Percentiles rank a stretch among this genome's conserved stretches.
Conservation (phyloP, 305 asterid genomes). For the Ajuga reptans region DNA sequence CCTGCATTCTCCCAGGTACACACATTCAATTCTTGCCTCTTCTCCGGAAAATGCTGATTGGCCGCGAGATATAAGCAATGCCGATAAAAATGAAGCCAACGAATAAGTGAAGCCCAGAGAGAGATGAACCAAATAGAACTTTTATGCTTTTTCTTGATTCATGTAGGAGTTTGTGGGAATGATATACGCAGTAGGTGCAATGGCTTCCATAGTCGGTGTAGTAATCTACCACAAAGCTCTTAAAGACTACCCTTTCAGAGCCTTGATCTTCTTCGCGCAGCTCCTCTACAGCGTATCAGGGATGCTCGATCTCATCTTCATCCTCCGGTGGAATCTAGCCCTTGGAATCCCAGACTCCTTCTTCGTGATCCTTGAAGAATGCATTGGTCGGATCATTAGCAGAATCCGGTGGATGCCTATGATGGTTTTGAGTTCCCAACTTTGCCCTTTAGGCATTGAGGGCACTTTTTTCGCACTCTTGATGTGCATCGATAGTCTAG, state of each 20-base stretch:
- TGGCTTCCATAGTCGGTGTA: conserved; percentile 57
- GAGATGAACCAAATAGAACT: too few species aligned
- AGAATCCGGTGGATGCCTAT: conserved; percentile 58
- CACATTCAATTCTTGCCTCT: not conserved
- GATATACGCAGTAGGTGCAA: conserved; percentile 51
- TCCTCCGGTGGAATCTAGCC: conserved; percentile 45
- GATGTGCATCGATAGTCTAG: conserved; percentile 57
- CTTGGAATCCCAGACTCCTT: conserved; percentile 49
- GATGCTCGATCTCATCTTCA: conserved; percentile 43
- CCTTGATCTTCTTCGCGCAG: conserved; percentile 41
- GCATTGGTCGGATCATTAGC: conserved; percentile 34
- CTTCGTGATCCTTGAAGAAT: conserved; percentile 46
- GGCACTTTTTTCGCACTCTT: conserved; percentile 55
- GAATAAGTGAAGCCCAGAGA: too few species aligned
- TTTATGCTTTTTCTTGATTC: too few species aligned
- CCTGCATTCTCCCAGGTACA: conserved; percentile 57
- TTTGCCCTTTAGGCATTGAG: conserved; percentile 56
- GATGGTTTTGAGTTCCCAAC: conserved; percentile 46
- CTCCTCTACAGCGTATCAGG: conserved; percentile 42
- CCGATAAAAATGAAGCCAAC: too few species aligned
- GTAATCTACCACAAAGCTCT: conserved; percentile 53
- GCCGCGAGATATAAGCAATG: too few species aligned
- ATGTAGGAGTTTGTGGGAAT: conserved; percentile 56
- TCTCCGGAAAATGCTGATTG: not conserved
- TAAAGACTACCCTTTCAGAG: conserved; percentile 45